Percentiles rank a stretch among this genome's conserved stretches.
Conservation (phyloP, 352 stramenopile genomes). For the Thraustotheca clavata region DNA sequence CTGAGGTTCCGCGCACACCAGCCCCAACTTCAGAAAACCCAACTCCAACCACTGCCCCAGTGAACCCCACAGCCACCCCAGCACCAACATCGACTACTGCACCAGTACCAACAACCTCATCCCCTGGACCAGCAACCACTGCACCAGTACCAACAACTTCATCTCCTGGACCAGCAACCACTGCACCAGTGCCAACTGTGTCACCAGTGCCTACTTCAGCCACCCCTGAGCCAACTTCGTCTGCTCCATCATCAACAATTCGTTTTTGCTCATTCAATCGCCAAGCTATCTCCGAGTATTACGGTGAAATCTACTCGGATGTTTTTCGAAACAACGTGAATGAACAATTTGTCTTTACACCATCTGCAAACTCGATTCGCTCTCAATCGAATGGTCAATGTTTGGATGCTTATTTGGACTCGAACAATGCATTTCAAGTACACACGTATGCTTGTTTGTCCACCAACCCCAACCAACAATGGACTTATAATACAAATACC, state of each 20-base stretch:
- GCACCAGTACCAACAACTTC: not conserved
- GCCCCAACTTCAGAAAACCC: not conserved
- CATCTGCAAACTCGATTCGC: not conserved
- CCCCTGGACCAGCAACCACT: not conserved
- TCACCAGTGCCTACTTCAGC: no score
- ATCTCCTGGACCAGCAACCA: not conserved
- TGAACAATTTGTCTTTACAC: not conserved
- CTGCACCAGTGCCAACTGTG: not conserved
- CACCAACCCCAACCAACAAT: slow-evolving; percentile 57
- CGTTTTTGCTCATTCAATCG: not conserved
- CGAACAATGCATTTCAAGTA: slow-evolving; percentile 14
- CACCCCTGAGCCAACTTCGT: not conserved
- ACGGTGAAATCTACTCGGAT: not conserved
- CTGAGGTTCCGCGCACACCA: not conserved
- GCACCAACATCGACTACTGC: not conserved
- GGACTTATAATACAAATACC: slow-evolving; percentile 21
- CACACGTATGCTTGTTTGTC: slow-evolving; percentile 49
- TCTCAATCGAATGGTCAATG: slow-evolving; percentile 23
- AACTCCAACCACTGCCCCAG: not conserved
- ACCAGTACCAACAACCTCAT: not conserved
- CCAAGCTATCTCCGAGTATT: not conserved
- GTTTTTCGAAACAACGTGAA: not conserved
- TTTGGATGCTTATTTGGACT: slow-evolving; percentile 22
- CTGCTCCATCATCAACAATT: not conserved
- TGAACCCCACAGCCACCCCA: not conserved